Percentiles rank a stretch among this genome's conserved stretches.
phyloP scores from a whole-genome alignment of 176 grass and related monocot genomes.

The Hsuehochloa calcarea region DNA sequence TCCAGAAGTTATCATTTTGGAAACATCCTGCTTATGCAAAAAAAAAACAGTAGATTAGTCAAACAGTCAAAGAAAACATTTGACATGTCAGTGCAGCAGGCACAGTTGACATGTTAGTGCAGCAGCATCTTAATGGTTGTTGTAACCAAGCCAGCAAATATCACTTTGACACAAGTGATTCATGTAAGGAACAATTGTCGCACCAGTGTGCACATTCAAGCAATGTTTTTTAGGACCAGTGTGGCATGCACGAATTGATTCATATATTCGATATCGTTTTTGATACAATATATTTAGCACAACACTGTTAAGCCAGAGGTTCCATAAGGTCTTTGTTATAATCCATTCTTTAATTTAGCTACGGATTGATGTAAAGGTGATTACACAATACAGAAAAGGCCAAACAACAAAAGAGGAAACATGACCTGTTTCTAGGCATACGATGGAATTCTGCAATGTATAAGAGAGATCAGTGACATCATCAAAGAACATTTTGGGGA shows the following conservation, averaged over 20 bases:
- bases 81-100: background rate
- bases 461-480: background rate
- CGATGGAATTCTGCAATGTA: background rate
- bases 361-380: too few relatives aligned
- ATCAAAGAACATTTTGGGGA: background rate
- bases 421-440: background rate
- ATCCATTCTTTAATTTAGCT: too few relatives aligned
- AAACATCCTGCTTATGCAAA: conserved; percentile 32
- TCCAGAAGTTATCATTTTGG: conserved; percentile 26
- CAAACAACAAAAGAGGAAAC: background rate
- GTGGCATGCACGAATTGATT: background rate
- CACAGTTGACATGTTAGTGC: background rate
- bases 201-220: background rate
- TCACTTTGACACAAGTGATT: background rate
- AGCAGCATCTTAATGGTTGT: background rate
- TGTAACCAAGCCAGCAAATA: background rate
- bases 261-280: background rate
- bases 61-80: background rate
- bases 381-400: background rate
- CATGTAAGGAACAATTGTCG: background rate
- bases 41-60: background rate
- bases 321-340: background rate
- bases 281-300: background rate
- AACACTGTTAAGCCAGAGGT: background rate
- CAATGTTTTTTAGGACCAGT: background rate